Percentiles rank a stretch among this genome's conserved stretches.
Evolutionary conservation across 192 early-diverging fungal species (phyloP).

Genomic region (Glomus cerebriforme): DNA sequence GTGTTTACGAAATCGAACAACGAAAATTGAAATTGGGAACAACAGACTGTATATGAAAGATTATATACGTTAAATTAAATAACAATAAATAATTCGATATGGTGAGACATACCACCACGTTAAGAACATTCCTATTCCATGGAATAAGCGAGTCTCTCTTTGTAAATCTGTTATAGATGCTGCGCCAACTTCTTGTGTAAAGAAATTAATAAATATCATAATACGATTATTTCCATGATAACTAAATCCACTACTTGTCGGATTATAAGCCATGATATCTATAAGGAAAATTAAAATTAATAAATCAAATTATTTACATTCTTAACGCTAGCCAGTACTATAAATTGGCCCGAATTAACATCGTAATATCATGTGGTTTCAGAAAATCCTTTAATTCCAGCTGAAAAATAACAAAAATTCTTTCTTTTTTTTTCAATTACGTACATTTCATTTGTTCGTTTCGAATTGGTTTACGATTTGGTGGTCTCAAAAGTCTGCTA

Average conservation of each 20-base stretch:
- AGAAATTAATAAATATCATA: background rate
- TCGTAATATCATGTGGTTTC: background rate
- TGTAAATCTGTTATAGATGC: background rate
- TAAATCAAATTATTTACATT: no score
- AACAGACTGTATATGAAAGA: conserved; percentile 1
- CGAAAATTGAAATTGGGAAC: conserved; percentile 29
- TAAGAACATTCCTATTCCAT: conserved; percentile 32
- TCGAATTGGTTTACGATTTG: conserved; percentile 1
- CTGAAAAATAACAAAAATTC: background rate
- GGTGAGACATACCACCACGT: conserved; percentile 19
- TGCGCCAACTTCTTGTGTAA: background rate
- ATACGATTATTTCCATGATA: conserved; percentile 10
- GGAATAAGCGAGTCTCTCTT: background rate
- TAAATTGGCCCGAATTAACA: no score
- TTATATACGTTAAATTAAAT: no score
- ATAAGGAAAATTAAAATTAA: no score
- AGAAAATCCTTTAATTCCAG: no score
- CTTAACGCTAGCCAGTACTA: no score
- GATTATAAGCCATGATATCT: conserved; percentile 19
- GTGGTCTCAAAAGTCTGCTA: background rate
- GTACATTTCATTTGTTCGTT: background rate
- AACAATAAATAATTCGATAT: background rate
- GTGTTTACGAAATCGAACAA: conserved; percentile 28
- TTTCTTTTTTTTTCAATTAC: no score
- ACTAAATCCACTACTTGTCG: background rate